Base-by-base conservation (phyloP, 306 rosid genomes). In the Abrus pulchellus region DNA sequence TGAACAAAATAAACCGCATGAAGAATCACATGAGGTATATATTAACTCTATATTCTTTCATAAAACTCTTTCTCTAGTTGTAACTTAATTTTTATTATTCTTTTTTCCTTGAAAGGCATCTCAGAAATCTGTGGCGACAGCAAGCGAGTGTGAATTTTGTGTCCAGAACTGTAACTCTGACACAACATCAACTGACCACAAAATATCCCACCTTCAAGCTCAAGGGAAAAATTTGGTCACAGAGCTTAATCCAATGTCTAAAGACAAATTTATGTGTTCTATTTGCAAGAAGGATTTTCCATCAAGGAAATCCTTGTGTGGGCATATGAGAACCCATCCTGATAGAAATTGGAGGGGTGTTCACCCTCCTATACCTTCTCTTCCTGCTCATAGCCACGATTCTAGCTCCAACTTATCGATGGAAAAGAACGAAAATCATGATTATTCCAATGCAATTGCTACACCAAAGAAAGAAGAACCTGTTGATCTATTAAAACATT, bases 181-280 rank as follows among this genome's bases (percentile, higher is more conserved):
- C 9, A 85, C 72, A 57, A 86, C 83, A 56, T 41, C 72, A 27
- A 86, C 83, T 9, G 88, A 86, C 6, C 85, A 85, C 73, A 81
- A 79, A 52, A 72, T 80, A 9, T 57, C 13, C 3, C 83, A 85
- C 43, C 20, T 76, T 66, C 80, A 77, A 20, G 40, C 33, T 10
- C 53, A 44, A 2, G 72, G 29, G 64, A 62, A 28, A 27, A 20
- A 20, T 20, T 20, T 20, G 20, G 20, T 20, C 20, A 20, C 20
- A 20, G 20, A 20, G 20, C 40, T 4, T 36, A 36, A 36, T 48
- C 38, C 47, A 53, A 38, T 6, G 14, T 2, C 61, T 44, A 3
- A 7, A 40, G 34, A 43, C 12, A 65, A 56, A 54, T 53, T 49
- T 5, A 2, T 0, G 7, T 81, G 85, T 34, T 27, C 0, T 9